A percentile compares a stretch with the other conserved stretches of the same genome.
Conservation (phyloP, 176 grass and related monocot genomes). For the bread wheat (Triticum aestivum) region DNA sequence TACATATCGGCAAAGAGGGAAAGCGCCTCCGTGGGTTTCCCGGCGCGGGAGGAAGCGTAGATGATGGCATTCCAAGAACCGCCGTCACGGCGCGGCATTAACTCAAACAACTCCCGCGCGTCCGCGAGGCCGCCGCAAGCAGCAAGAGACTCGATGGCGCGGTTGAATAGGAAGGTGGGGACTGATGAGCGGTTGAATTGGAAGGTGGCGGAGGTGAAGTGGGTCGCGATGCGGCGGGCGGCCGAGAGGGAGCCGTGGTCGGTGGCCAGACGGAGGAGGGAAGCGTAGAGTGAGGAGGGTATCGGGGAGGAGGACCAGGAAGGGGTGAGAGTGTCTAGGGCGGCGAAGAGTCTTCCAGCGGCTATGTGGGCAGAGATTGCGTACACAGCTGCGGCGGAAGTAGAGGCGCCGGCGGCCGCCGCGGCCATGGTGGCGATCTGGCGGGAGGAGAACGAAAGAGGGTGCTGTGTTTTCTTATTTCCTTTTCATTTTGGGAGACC, state of each 20-base stretch:
- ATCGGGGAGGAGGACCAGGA: slow-evolving; percentile 15
- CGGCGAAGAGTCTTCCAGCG: slow-evolving; percentile 35
- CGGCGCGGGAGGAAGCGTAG: slow-evolving; percentile 38
- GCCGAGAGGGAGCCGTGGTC: slow-evolving; percentile 39
- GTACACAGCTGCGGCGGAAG: slow-evolving; percentile 14
- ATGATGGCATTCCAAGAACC: slow-evolving; percentile 94
- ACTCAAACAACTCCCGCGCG: slow-evolving; percentile 76
- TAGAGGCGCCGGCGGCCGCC: slow-evolving; percentile 14
- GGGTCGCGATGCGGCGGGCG: slow-evolving; percentile 52
- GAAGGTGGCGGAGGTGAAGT: slow-evolving; percentile 15
- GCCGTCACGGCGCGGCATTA: slow-evolving; percentile 80
- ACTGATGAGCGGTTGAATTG: background rate
- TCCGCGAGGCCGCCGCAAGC: slow-evolving; percentile 49
- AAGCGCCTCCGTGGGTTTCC: slow-evolving; percentile 22
- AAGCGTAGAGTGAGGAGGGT: slow-evolving; percentile 33
- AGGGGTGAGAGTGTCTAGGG: slow-evolving; percentile 30
- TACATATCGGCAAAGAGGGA: slow-evolving; percentile 57
- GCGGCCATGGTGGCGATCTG: slow-evolving; percentile 26
- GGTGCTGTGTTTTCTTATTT: background rate
- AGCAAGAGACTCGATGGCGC: slow-evolving; percentile 63
- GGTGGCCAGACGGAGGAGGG: slow-evolving; percentile 34
- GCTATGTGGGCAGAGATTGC: slow-evolving; percentile 7
- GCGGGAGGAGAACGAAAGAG: background rate
- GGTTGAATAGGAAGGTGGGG: slow-evolving; percentile 68
- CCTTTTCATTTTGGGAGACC: too few relatives aligned